Evolutionary conservation across 108 stramenopile species (phyloP), one percentile per base, ranked within the genome.

Genomic region (Cyclostephanos tholiformis): DNA sequence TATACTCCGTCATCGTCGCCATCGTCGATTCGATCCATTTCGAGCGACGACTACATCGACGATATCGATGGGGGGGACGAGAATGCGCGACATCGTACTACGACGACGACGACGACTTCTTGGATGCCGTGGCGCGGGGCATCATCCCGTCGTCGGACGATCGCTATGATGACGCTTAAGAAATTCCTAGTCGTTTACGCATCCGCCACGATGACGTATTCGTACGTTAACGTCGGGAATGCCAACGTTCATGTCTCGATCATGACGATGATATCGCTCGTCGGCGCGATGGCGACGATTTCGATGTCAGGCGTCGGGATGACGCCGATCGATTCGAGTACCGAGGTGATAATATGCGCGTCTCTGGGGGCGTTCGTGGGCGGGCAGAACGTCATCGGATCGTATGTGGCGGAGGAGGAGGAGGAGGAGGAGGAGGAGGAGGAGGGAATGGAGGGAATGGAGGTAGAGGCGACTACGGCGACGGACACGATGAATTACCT

Each of bases 301-400:
- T 69, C 52, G 1, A 65, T 66, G 82, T 75, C 41, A n/a, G n/a
- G n/a, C n/a, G n/a, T n/a, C n/a, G n/a, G n/a, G n/a, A 32, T 32
- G 32, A 32, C 4, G 32, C 32, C 2, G 32, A 32, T 32, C 32
- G 32, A 32, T 12, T 4, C 13, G 44, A 16, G 1, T n/a, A n/a
- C n/a, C 44, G 44, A 4, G 32, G 4, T 32, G 32, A 32, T 85
- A 22, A 51, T 80, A 16, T 32, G 65, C 23, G 69, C 82, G 2
- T 43, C 85, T 16, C 69, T 85, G 32, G 85, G 85, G 14, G 71
- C 79, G 3, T 76, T 85, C 56, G 82, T 72, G n/a, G 85, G 85
- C 26, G 85, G 85, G 8, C 85, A 85, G 17, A 83, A 75, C 62
- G 72, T 85, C 38, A 85, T 85, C 49, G 79, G 79, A 48, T 63